Base-by-base conservation (phyloP, 371 early-diverging fungal genomes). In the Coemansia sp. region DNA sequence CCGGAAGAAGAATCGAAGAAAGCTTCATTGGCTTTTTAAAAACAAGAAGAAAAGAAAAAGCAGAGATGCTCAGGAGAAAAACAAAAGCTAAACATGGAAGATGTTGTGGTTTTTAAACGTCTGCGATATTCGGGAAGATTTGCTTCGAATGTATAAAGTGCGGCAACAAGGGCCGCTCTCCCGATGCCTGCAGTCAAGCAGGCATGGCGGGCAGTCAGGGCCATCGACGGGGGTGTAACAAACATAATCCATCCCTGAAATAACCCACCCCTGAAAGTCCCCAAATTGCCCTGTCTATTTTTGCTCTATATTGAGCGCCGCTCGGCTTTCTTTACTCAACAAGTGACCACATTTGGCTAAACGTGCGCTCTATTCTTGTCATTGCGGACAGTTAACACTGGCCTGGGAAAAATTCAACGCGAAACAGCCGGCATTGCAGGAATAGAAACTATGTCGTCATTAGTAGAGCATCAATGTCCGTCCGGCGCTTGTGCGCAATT, bases 11-110 rank as follows among this genome's bases (percentile, higher is more conserved):
- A n/a, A 59, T 24, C 14, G 67, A 14, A 4, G 50, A 51, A 16
- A 74, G 61, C 71, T 74, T 74, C 75, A 59, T 59, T 4, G 27
- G 29, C 27, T n/a, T 18, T 7, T 18, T 24, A 24, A 24, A 39
- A 37, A 39, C 24, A 22, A 42, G 22, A 18, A 27, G 21, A 56
- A 29, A 31, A 48, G 34, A 6, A 31, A 31, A 34, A 11, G 56
- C 13, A 6, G n/a, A 56, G 22, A 34, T 8, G n/a, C 18, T 18
- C n/a, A 4, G 16, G 34, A 56, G 31, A 13, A 56, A 54, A 34
- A 34, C 50, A 48, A 18, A 8, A 21, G 50, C 6, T n/a, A n/a
- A 18, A 21, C n/a, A 48, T 8, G 8, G 50, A 7, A 7, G 50
- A 48, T 18, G n/a, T n/a, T 48, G 45, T 13, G 16, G 45, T 18